Evolutionary conservation across 2,329 filamentous ascomycete genomes (phyloP), one percentile per base, ranked within the genome.

Genomic region (Alternaria ethzedia): DNA sequence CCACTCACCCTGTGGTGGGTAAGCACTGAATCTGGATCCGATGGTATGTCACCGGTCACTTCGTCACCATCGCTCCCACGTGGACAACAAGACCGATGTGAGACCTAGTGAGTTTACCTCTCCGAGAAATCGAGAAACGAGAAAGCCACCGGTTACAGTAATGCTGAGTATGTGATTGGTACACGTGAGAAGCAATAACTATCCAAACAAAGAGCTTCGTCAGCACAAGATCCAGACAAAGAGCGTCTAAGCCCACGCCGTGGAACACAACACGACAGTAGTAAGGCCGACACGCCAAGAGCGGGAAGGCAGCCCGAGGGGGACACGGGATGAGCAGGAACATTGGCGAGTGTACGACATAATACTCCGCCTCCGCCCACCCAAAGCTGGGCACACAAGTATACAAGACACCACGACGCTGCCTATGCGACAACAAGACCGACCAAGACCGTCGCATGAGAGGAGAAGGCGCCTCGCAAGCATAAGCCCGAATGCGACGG

Each of bases 391-490:
- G 49, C 20, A 41, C 49, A 15, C 49, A 52, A 52, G 49, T 52
- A 52, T 41, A 52, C 20, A 36, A 36, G 49, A 36, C 8, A 36
- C 12, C n/a, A 28, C 21, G 28, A 52, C 30, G 6, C 5, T 52
- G 49, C 49, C 49, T 41, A 52, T n/a, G 49, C 28, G 36, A 41
- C 28, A 23, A 52, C 49, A 52, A 41, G 49, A 21, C 49, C 49
- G 49, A 52, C 32, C 49, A 52, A 52, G 49, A 52, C 49, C 20
- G 49, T 41, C 30, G 49, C 49, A n/a, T n/a, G 36, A 52, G 49
- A 52, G 28, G 36, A 52, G 15, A 52, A n/a, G 36, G 36, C 13
- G 28, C 49, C 30, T 52, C 20, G 10, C 49, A 52, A 36, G 49
- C 20, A 52, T 52, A 52, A 52, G 49, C 9, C 49, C 49, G 49